Conservation (phyloP, 345 rosid genomes). For the Syzygium grande region DNA sequence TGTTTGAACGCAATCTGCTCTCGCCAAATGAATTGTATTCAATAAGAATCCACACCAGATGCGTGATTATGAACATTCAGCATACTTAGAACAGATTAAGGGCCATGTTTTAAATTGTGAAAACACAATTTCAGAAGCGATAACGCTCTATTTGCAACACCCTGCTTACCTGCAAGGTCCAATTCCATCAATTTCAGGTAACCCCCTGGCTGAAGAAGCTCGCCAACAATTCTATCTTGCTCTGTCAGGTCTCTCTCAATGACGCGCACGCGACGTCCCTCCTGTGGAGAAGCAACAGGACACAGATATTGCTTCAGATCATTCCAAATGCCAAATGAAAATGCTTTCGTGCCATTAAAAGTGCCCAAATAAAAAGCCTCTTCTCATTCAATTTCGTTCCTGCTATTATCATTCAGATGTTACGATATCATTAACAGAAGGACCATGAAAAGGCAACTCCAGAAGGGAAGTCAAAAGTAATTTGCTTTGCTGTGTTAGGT, state of each 20-base stretch:
- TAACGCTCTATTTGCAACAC: neutral
- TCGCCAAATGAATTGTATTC: neutral
- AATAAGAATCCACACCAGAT: neutral
- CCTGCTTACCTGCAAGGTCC: slow-evolving; percentile 40
- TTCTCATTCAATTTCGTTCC: neutral
- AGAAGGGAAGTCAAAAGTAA: neutral
- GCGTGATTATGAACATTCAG: neutral
- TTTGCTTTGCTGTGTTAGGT: neutral
- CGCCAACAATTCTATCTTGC: slow-evolving; percentile 56
- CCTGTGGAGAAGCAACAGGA: slow-evolving; percentile 16
- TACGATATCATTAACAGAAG: neutral
- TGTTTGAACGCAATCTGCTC: slow-evolving; percentile 33
- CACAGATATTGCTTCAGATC: neutral
- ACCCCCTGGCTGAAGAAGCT: slow-evolving; percentile 58
- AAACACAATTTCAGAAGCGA: neutral
- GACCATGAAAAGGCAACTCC: neutral
- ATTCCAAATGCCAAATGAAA: neutral
- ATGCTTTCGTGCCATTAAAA: neutral
- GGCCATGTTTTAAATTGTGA: neutral
- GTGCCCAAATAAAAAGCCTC: neutral
- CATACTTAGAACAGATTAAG: neutral
- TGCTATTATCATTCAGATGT: neutral
- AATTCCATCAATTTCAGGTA: slow-evolving; percentile 43
- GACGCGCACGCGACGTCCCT: slow-evolving; percentile 43
- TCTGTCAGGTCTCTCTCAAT: slow-evolving; percentile 52